Evolutionary conservation across 2,329 filamentous ascomycete species (phyloP), one percentile per base, ranked within the genome.

Genomic region (Cercospora sp.): DNA sequence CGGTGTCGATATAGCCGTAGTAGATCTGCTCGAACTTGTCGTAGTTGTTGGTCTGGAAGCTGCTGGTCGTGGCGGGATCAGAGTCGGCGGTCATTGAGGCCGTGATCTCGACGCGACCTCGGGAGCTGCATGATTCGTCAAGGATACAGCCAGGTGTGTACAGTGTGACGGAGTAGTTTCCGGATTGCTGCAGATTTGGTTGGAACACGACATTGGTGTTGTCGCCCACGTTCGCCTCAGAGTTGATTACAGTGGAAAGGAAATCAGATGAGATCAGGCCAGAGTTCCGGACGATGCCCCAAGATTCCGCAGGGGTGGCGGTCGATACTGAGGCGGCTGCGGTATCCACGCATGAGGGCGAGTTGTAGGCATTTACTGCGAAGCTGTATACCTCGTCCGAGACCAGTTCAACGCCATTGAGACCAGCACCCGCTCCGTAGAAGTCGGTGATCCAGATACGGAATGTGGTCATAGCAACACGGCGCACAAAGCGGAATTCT

Each of bases 11-110:
- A 72, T 89, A 89, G 58, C 94, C 95, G 72, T 90, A 91, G 80
- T 93, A 97, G 67, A 99, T 89, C 73, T 92, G 89, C 77, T 99
- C 95, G 77, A 97, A 98, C 80, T 99, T 99, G 83, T 98, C 94
- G 79, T 90, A 96, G 78, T 96, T 87, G 81, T 99, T 99, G 18
- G 94, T 97, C 80, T 99, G 95, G 77, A 87, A 96, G 7, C 97
- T 82, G 0, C 87, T 85, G 0, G 85, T 87, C 30, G 87, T 85
- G 66, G 89, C 84, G 5, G 86, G 83, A 37, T 63, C 81, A 73
- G 74, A 80, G 76, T 66, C 81, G 75, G 77, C 84, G 75, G 73
- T 80, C 83, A 95, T 89, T 26, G 85, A 85, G 37, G 89, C 91
- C 1, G 91, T 94, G 63, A 99, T 85, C 73, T 93, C 93, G 66